A percentile compares a stretch with the other conserved stretches of the same genome.
Evolutionary conservation across 2,329 filamentous ascomycete genomes (phyloP).

Genomic region (Colletotrichum lini): DNA sequence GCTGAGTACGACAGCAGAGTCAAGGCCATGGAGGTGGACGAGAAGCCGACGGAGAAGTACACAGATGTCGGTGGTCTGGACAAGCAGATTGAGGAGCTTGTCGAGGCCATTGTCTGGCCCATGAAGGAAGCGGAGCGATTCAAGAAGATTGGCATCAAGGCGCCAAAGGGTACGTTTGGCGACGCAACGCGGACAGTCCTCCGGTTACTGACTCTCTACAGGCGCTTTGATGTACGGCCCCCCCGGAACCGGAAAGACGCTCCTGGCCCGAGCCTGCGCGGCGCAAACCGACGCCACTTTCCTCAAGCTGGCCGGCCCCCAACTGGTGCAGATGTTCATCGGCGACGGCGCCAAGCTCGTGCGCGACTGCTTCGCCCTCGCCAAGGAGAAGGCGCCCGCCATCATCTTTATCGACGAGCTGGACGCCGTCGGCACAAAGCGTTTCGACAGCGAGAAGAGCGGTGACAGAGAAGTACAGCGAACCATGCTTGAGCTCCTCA

Average conservation of each 20-base stretch:
- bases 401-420: slow-evolving; percentile 99
- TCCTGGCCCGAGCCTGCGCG: slow-evolving; percentile 94
- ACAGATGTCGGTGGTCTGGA: slow-evolving; percentile 96
- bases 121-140: slow-evolving; percentile 99
- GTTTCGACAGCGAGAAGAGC: slow-evolving; percentile 98
- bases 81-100: slow-evolving; percentile 99
- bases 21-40: slow-evolving; percentile 99
- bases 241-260: slow-evolving; percentile 90
- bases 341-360: slow-evolving; percentile 98
- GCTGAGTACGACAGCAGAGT: slow-evolving; percentile 99
- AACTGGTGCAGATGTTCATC: slow-evolving; percentile 99
- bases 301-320: slow-evolving; percentile 96
- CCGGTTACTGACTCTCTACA: slow-evolving; percentile 53
- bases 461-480: slow-evolving; percentile 98
- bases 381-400: slow-evolving; percentile 98
- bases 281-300: slow-evolving; percentile 99
- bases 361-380: slow-evolving; percentile 95
- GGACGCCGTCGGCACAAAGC: slow-evolving; percentile 98
- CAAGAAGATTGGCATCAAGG: slow-evolving; percentile 99
- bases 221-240: slow-evolving; percentile 98
- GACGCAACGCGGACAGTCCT: no score
- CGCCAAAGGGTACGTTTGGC: slow-evolving; percentile 85
- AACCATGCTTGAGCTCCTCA: slow-evolving; percentile 98
- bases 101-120: slow-evolving; percentile 98
- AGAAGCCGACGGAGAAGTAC: slow-evolving; percentile 99